These are phyloP conservation scores for Heimioporus retisporus DNA, from an alignment of 1,284 basidiomycete species.

Conservation along the genomic window DNA sequence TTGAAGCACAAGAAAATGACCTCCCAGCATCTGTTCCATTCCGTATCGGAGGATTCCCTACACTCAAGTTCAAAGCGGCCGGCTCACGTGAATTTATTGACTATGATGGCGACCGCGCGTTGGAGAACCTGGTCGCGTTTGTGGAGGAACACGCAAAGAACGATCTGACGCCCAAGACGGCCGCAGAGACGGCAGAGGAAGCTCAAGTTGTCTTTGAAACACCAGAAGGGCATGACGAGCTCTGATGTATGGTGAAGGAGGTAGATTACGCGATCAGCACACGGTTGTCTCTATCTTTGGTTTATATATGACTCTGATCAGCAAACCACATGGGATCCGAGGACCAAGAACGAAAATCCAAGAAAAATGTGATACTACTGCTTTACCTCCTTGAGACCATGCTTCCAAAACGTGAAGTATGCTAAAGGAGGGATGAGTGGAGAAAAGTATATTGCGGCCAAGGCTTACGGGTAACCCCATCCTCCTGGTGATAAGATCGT, in stretches of 20 bases:
- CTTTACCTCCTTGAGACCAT: conserved; percentile 86
- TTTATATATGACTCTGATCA: conserved; percentile 28
- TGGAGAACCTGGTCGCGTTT: conserved; percentile 90
- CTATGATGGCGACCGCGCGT: conserved; percentile 92
- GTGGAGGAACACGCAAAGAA: conserved; percentile 87
- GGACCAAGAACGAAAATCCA: conserved; percentile 3
- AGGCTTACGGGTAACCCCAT: conserved; percentile 80
- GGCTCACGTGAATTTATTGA: conserved; percentile 91
- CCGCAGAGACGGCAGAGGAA: conserved; percentile 28
- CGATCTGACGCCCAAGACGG: conserved; percentile 44
- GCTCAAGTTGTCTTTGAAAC: conserved; percentile 39
- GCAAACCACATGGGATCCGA: conserved; percentile 13
- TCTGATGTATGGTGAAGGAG: conserved; percentile 28
- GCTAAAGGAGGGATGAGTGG: conserved; percentile 56
- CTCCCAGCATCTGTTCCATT: conserved; percentile 91
- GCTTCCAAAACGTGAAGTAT: conserved; percentile 96
- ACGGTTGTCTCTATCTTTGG: conserved; percentile 32
- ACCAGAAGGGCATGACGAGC: conserved; percentile 38
- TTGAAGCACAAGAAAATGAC: conserved; percentile 98
- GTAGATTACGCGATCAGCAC: conserved; percentile 32
- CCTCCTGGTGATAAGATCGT: conserved; percentile 54
- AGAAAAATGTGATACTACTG: conserved; percentile 50
- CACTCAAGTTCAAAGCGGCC: conserved; percentile 97
- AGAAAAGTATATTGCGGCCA: neutral
- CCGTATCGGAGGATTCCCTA: conserved; percentile 93